Conservation (phyloP, 306 rosid genomes). For the Gynostemma pentaphyllum region DNA sequence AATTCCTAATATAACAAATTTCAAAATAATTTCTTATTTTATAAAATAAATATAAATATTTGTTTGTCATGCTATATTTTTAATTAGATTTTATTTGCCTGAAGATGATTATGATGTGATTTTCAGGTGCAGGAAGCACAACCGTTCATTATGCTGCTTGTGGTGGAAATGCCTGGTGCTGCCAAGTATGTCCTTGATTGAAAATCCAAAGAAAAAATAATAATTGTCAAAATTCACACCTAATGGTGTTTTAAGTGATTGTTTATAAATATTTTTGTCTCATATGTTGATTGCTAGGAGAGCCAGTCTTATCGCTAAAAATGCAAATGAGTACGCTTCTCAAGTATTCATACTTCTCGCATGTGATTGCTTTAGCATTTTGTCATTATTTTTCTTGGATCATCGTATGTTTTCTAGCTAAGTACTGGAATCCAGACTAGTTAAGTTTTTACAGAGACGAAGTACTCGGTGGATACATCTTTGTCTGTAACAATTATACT, state of each 20-base stretch:
- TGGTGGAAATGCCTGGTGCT: conserved; percentile 90
- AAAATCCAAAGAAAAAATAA: not conserved
- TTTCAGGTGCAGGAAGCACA: conserved; percentile 85
- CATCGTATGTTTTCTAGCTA: too few relatives aligned
- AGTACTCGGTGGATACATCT: too few relatives aligned
- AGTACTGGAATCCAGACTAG: not conserved
- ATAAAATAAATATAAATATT: too few relatives aligned
- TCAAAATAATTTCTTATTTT: too few relatives aligned
- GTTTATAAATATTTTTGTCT: conserved; percentile 19
- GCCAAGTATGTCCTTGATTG: conserved; percentile 48
- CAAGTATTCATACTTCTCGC: not conserved
- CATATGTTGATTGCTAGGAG: conserved; percentile 84
- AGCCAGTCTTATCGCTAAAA: conserved; percentile 62
- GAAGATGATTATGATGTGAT: not conserved
- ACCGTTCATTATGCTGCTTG: conserved; percentile 96
- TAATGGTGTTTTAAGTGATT: not conserved
- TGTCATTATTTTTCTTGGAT: too few relatives aligned
- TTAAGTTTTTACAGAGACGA: conserved; percentile 34
- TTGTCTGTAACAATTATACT: conserved; percentile 88
- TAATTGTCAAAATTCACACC: conserved; percentile 7
- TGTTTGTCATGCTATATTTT: not conserved
- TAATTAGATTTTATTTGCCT: too few relatives aligned
- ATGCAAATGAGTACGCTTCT: conserved; percentile 67
- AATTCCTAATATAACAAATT: too few relatives aligned
- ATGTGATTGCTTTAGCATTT: not conserved